Conservation (phyloP, 805 yeast genomes). For the Nakazawaea holstii region DNA sequence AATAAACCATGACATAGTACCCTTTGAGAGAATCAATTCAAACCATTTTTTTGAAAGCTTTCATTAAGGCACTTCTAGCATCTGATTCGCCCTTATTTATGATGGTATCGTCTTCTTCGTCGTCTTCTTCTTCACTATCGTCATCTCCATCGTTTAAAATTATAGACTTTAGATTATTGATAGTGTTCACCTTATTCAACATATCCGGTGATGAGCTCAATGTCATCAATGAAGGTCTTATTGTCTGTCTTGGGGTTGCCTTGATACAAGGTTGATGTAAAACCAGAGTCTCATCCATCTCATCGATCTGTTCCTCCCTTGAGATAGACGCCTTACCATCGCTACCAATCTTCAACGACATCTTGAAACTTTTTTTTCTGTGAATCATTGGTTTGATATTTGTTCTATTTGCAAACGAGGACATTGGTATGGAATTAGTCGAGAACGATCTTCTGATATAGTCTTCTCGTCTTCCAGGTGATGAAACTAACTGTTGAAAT, state of each 20-base stretch:
- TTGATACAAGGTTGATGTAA: not conserved
- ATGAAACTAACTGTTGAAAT: conserved; percentile 4
- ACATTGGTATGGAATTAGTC: conserved; percentile 3
- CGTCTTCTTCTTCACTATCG: not conserved
- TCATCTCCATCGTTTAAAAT: conserved; percentile 2
- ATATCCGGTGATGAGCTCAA: conserved; percentile 8
- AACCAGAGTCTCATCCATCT: not conserved
- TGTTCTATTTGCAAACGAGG: not conserved
- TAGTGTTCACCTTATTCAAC: not conserved
- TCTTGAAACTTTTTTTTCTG: conserved; percentile 2
- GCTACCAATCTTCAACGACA: conserved; percentile 8
- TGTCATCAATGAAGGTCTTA: conserved; percentile 12
- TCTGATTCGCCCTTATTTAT: conserved; percentile 6
- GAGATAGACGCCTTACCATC: conserved; percentile 11
- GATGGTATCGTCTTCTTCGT: not conserved
- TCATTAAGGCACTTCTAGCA: conserved; percentile 11
- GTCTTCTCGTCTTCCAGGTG: conserved; percentile 6
- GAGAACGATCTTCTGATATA: conserved; percentile 8
- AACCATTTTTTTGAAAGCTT: conserved; percentile 7
- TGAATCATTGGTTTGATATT: not conserved
- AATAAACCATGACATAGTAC: not conserved
- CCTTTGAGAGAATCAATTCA: not conserved
- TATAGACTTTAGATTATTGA: conserved; percentile 3
- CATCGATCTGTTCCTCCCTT: conserved; percentile 3
- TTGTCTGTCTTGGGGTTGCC: conserved; percentile 9